A percentile compares a stretch with the other conserved stretches of the same genome.
These are phyloP conservation scores for Naganishia friedmannii DNA, from an alignment of 768 basidiomycete genomes.

Conservation along the genomic window DNA sequence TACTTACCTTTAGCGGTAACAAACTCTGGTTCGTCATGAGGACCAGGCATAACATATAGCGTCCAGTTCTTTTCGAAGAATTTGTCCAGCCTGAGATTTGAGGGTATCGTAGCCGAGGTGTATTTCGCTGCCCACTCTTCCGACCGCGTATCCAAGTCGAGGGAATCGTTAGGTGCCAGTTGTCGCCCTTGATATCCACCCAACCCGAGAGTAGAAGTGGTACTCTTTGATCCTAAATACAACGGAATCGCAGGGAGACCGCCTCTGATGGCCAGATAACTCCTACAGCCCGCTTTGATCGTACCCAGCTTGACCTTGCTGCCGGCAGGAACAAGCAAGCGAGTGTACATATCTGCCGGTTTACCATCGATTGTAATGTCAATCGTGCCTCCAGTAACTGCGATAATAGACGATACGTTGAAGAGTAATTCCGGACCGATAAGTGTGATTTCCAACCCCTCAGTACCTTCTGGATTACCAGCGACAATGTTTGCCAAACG, in stretches of 20 bases:
- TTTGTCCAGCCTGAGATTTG: conserved; percentile 29
- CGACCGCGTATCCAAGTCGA: conserved; percentile 31
- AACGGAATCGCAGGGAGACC: conserved; percentile 59
- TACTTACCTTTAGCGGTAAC: conserved; percentile 53
- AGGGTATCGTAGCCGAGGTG: conserved; percentile 52
- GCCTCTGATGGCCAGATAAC: conserved; percentile 61
- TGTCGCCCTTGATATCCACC: conserved; percentile 41
- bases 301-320: conserved; percentile 56
- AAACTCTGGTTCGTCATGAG: conserved; percentile 63
- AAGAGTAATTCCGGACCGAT: conserved; percentile 59
- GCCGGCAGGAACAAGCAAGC: conserved; percentile 56
- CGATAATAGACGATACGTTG: conserved; percentile 57
- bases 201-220: conserved; percentile 54
- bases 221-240: conserved; percentile 62
- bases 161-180: conserved; percentile 35
- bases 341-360: conserved; percentile 57
- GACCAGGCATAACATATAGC: conserved; percentile 62
- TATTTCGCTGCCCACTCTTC: conserved; percentile 32
- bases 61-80: conserved; percentile 55
- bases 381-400: conserved; percentile 60
- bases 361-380: conserved; percentile 55
- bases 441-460: conserved; percentile 60
- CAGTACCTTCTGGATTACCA: conserved; percentile 58
- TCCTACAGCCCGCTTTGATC: conserved; percentile 56
- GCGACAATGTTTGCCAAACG: conserved; percentile 62